Base-by-base conservation (phyloP, 116 monocot species). In the Zostera marina region DNA sequence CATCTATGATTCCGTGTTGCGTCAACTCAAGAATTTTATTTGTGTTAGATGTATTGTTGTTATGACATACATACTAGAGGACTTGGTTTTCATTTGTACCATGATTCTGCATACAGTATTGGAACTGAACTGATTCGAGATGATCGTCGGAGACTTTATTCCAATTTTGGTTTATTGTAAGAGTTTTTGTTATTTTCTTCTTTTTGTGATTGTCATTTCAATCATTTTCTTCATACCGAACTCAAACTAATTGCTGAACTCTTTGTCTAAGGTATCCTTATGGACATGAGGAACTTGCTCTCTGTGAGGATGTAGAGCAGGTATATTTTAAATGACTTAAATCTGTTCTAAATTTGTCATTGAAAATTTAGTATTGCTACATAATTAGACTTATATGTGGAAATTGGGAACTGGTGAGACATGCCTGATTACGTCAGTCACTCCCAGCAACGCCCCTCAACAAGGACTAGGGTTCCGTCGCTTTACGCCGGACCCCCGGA, bases 101-200 rank as follows among this genome's bases (percentile, higher is more conserved):
- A 42, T 59, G 41, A 1, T 42, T 64, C 8, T 65, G 17, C 23
- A 22, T 73, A 54, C 83, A 96, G 96, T 78, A 96, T 96, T 86
- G 96, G 96, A 41, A 96, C 96, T 8, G 90, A 96, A 70, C 52
- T 89, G 76, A 96, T 85, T 55, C 77, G 85, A 54, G 85, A 89
- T 83, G 96, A 89, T 32, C 72, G 89, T 19, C 53, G 82, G 69
- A 96, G 82, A 68, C 83, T 96, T 41, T 96, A 85, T 74, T 96
- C 89, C 19, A 89, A 66, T 63, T 96, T 89, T 83, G 96, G 89
- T 61, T 72, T 89, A 53, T 60, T 96, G 86, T 85, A 74, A 76
- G 89, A 5, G 14, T 40, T 70, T 60, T 54, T 53, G 45, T 49
- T 53, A 5, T 17, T 43, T 38, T 39, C 13, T 38, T 13, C 9